Conservation (phyloP, 768 basidiomycete species). For the Phaeotremella skinneri region DNA sequence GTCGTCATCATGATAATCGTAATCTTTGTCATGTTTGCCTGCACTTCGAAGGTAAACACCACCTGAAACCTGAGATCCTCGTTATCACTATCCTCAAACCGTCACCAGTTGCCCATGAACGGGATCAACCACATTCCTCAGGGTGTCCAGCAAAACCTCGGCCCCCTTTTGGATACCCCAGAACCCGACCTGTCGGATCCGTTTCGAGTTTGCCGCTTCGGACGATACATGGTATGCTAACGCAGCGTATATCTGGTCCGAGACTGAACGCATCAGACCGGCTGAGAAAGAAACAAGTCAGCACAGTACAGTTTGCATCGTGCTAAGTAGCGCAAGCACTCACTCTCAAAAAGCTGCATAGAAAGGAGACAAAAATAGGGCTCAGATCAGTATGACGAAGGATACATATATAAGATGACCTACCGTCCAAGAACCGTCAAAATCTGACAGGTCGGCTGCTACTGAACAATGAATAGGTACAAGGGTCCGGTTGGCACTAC, state of each 20-base stretch:
- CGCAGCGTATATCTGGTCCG: constrained; percentile 86
- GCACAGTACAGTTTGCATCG: constrained; percentile 3
- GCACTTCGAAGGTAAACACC: no score
- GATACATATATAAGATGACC: constrained; percentile 47
- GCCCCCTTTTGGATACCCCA: constrained; percentile 97
- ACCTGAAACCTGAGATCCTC: no score
- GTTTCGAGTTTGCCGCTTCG: constrained; percentile 68
- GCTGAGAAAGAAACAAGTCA: constrained; percentile 56
- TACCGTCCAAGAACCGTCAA: constrained; percentile 96
- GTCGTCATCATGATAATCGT: no score
- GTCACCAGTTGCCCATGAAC: constrained; percentile 41
- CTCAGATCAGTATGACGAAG: constrained; percentile 15
- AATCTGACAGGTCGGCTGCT: constrained; percentile 76
- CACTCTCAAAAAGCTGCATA: constrained; percentile 85
- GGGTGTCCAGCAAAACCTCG: constrained; percentile 73
- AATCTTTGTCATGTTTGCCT: no score
- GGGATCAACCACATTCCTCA: constrained; percentile 72
- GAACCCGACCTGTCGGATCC: constrained; percentile 82
- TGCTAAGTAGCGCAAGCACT: constrained; percentile 39
- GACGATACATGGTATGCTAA: constrained; percentile 92
- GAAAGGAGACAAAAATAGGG: constrained; percentile 23
- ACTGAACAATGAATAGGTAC: constrained; percentile 91
- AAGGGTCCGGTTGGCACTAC: constrained; percentile 85
- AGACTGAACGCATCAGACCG: constrained; percentile 86
- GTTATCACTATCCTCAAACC: no score